Evolutionary conservation across 208 protist genomes (phyloP), one percentile per base, ranked within the genome.

Genomic region (Leishmania gerbilli): DNA sequence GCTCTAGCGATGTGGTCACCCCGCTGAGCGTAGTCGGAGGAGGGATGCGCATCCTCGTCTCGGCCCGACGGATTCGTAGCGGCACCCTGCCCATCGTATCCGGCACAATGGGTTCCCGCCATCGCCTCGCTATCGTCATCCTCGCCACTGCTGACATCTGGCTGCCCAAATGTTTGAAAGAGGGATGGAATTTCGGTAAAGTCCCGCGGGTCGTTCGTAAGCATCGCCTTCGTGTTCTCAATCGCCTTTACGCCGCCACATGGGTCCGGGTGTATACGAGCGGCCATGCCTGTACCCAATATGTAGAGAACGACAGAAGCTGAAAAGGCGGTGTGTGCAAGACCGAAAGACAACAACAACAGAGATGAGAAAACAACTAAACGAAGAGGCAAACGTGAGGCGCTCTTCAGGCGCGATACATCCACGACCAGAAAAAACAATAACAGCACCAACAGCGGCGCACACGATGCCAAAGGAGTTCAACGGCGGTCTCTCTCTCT

Each of bases 151-250:
- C 72, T 72, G 40, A 62, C 78, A 40, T 79, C 79, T 55, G 78
- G 77, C 5, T 67, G 65, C 34, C 84, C 87, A 77, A 92, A 90
- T 19, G 87, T 90, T 40, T 87, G 89, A 62, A 92, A 92, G 60
- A 92, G 89, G 11, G 89, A 91, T 13, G 84, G 76, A 34, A 92
- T 91, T 71, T 91, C 75, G 7, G 88, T 84, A n/a, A 56, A 79
- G 74, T 89, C 82, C 24, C 85, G 79, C 51, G 84, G 87, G 74
- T 88, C 87, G 74, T 45, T 71, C 0, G 85, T 88, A 11, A 88
- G 81, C n/a, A 71, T 82, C 3, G 45, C 64, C 49, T 83, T 68
- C 6, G 77, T 53, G 74, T 11, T 72, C 42, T 72, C 69, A n/a
- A 37, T 45, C 42, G 58, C 31, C 56, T 3, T 56, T 67, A 45